phyloP scores from a whole-genome alignment of 371 early-diverging fungal species.

The Dichotomocladium elegans region DNA sequence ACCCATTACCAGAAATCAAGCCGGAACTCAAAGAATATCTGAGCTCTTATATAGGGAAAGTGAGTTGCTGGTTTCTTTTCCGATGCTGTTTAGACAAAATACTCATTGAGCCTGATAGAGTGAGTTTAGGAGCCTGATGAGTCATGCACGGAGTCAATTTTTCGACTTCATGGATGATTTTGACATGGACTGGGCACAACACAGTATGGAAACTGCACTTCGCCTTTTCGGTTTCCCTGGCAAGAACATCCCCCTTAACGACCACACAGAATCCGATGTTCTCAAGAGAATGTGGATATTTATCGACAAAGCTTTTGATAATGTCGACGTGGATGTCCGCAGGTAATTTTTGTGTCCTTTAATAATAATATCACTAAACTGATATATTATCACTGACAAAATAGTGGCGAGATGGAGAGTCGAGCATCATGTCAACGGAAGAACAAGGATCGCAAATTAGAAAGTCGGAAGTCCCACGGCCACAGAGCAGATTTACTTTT shows the following conservation, averaged over 20 bases:
- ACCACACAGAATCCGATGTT: conserved; percentile 7
- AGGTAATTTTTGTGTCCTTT: background rate
- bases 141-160: conserved; percentile 1
- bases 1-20: background rate
- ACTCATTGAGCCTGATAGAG: background rate
- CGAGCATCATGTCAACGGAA: background rate
- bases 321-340: conserved; percentile 2
- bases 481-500: conserved; percentile 4
- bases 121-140: background rate
- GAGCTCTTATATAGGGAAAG: background rate
- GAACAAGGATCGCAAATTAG: background rate
- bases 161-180: conserved; percentile 5
- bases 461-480: conserved; percentile 5
- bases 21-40: background rate
- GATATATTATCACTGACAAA: background rate
- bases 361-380: background rate
- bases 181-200: conserved; percentile 11
- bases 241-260: conserved; percentile 3
- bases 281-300: background rate
- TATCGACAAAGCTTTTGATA: background rate
- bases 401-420: conserved; percentile 12
- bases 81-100: background rate
- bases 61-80: background rate
- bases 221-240: too few species aligned
- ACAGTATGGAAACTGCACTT: conserved; percentile 2